A percentile compares a stretch with the other conserved stretches of the same genome.
Conservation (phyloP, 2,329 filamentous ascomycete species). For the Pseudopyricularia cyperi region DNA sequence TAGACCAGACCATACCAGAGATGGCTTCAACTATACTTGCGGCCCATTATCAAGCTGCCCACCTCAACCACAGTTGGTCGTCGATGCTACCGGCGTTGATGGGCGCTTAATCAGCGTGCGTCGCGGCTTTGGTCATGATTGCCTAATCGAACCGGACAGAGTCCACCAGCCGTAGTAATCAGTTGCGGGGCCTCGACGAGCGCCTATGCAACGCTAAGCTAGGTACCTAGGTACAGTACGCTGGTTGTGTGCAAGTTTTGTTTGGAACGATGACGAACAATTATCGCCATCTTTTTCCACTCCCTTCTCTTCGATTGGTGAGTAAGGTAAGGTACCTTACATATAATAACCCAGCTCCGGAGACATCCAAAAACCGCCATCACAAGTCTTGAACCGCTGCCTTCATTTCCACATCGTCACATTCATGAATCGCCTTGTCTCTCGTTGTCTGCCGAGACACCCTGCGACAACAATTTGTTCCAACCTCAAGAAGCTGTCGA, state of each 20-base stretch:
- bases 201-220: no score
- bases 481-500: not conserved
- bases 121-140: not conserved
- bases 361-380: not conserved
- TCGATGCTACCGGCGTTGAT: not conserved
- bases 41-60: no score
- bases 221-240: no score
- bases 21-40: no score
- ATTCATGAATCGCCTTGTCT: not conserved
- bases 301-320: no score
- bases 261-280: no score
- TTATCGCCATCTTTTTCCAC: no score
- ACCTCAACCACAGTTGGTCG: no score
- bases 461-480: not conserved
- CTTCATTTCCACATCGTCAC: not conserved
- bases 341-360: not conserved
- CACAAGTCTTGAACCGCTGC: not conserved
- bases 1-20: no score
- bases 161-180: not conserved
- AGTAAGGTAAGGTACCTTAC: no score
- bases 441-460: not conserved
- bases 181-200: no score
- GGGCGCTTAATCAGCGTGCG: not conserved
- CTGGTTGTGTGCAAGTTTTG: no score
- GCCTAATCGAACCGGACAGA: not conserved